Evolutionary conservation across 305 asterid species (phyloP), one percentile per base, ranked within the genome.

Genomic region (Fraxinus sp.): DNA sequence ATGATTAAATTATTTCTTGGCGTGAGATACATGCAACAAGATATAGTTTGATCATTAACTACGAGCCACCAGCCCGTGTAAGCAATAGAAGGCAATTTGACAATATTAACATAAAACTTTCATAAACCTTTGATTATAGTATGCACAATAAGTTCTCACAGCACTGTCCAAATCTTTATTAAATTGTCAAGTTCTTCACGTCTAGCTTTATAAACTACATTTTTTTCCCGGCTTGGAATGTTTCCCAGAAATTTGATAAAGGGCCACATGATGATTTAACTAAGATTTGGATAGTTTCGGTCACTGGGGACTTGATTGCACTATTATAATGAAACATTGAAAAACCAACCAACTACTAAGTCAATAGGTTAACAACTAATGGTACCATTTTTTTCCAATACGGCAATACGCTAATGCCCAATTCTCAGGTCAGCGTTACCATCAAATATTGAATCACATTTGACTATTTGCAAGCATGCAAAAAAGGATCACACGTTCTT

Each of bases 1-100:
- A 86, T 4, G 11, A n/a, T 39, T 3, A 28, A 46, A 64, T 83
- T 41, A 85, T 80, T 73, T 80, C 49, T 36, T 68, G 26, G 59
- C 9, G 16, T 66, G 74, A 83, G 26, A 80, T 11, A 66, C 35
- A 79, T 72, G 49, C 30, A n/a, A 74, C 3, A 3, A 46, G 62
- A 10, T 37, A 41, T 8, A 75, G 62, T 24, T 46, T 22, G 76
- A 37, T n/a, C 22, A 83, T 36, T 30, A 41, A 76, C 7, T 62
- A 41, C 49, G 9, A 41, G 49, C 49, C 49, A 41, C 52, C 52
- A 41, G 16, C 52, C 16, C 1, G 52, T 10, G 16, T 6, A 36
- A 36, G n/a, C 57, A 46, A 11, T 46, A 11, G 57, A 11, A 46
- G 57, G 57, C 57, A 11, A 3, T 46, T 46, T 3, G 57, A 46